Evolutionary conservation across 768 basidiomycete genomes (phyloP).

Genomic region (Naematelia aurantialba): DNA sequence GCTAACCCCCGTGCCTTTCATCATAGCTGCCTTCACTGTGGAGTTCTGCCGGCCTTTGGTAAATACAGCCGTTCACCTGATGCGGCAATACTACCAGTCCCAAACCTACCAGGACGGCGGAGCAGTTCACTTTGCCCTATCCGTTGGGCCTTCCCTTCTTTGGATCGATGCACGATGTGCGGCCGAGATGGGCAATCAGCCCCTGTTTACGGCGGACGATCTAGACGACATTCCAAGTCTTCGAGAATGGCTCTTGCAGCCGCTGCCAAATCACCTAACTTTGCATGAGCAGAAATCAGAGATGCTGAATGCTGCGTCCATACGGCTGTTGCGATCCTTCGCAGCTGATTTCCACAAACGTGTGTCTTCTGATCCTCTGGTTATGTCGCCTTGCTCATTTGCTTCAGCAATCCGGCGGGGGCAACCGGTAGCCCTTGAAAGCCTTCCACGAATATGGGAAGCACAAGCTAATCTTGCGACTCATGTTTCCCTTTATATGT

Average conservation of each 20-base stretch:
- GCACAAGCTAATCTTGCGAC: neutral
- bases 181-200: conserved; percentile 8
- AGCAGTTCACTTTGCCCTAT: neutral
- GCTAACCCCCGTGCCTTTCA: neutral
- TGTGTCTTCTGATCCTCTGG: neutral
- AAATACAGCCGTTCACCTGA: conserved; percentile 1
- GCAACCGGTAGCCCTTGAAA: neutral
- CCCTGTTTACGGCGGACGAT: conserved; percentile 7
- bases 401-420: conserved; percentile 2
- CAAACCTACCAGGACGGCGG: neutral
- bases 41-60: conserved; percentile 4
- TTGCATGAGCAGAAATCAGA: neutral
- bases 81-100: neutral
- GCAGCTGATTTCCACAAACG: conserved; percentile 5
- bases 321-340: conserved; percentile 1
- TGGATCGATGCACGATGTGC: conserved; percentile 6
- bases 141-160: neutral
- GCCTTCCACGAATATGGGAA: neutral
- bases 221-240: conserved; percentile 6
- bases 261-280: neutral
- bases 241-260: conserved; percentile 1
- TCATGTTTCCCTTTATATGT: neutral
- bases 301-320: conserved; percentile 1
- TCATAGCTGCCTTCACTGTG: neutral
- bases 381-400: neutral